Base-by-base conservation (phyloP, 306 rosid genomes). In the Quercus ilex region DNA sequence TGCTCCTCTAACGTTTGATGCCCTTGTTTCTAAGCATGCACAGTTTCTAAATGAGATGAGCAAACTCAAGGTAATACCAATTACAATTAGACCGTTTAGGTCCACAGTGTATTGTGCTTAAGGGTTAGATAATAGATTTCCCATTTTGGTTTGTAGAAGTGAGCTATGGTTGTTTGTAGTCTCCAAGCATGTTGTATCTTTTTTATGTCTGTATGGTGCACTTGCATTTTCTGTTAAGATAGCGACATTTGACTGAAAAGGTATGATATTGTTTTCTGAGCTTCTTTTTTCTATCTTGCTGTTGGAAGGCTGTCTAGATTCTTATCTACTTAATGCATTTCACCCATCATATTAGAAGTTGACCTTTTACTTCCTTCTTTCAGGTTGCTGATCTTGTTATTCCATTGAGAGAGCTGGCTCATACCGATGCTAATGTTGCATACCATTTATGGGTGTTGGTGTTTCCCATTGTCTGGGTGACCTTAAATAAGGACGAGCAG, bases 381-480 rank as follows among this genome's bases (percentile, higher is more conserved):
- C 83, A 95, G 99, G 98, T 96, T 74, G 90, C 90, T 80, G 93
- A 96, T 89, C 96, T 96, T 51, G 87, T 96, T 77, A 87, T 87
- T 87, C 98, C 99, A 13, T 79, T 96, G 84, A 85, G 99, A 88
- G 99, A 96, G 88, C 84, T 96, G 78, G 99, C 99, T 75, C 97
- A 96, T 87, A 88, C 88, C 49, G 99, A 96, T 78, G 96, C 99
- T 55, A 96, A 96, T 91, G 98, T 96, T 25, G 98, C 99, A 18
- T 96, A 96, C 78, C 99, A 96, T 89, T 85, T 96, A 82, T 96
- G 99, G 99, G 99, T 96, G 75, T 83, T 96, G 88, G 99, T 96
- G 33, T 96, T 96, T 84, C 99, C 99, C 65, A 96, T 96, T 81
- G 99, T 93, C 69, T 96, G 99, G 99, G 96, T 93, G 58, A 96